phyloP scores from a whole-genome alignment of 1,139 yeast species.

The Spencermartinsiella ligniputridi region DNA sequence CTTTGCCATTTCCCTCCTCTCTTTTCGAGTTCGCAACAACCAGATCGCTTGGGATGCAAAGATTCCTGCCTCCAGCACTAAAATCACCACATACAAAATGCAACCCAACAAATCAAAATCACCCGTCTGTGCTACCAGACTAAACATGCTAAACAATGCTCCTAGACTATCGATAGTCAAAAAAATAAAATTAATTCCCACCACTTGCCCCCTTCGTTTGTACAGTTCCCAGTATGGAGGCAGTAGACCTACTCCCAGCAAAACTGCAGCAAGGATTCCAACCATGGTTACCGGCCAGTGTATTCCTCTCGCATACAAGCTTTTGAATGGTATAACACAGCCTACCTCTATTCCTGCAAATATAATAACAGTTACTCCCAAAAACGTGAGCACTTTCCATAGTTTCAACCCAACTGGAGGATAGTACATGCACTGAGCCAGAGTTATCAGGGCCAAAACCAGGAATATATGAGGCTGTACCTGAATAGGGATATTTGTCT shows the following conservation, averaged over 20 bases:
- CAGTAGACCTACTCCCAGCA: conserved; percentile 70
- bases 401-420: conserved; percentile 51
- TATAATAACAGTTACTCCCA: conserved; percentile 34
- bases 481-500: conserved; percentile 70
- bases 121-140: conserved; percentile 37
- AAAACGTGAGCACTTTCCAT: conserved; percentile 18
- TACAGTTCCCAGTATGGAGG: conserved; percentile 87
- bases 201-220: conserved; percentile 75
- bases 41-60: conserved; percentile 65
- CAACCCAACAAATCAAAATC: conserved; percentile 71
- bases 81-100: conserved; percentile 65
- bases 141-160: conserved; percentile 68
- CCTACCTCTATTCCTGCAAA: conserved; percentile 66
- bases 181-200: conserved; percentile 85
- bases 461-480: conserved; percentile 86
- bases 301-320: conserved; percentile 48
- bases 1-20: conserved; percentile 13
- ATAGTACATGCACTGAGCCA: conserved; percentile 72
- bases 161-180: conserved; percentile 74
- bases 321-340: conserved; percentile 65
- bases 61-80: conserved; percentile 73
- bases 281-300: conserved; percentile 76
- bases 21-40: conserved; percentile 51
- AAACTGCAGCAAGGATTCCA: conserved; percentile 73
- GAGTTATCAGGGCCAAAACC: conserved; percentile 61